Conservation (phyloP, 768 basidiomycete species). For the Pulveroboletus sp. region DNA sequence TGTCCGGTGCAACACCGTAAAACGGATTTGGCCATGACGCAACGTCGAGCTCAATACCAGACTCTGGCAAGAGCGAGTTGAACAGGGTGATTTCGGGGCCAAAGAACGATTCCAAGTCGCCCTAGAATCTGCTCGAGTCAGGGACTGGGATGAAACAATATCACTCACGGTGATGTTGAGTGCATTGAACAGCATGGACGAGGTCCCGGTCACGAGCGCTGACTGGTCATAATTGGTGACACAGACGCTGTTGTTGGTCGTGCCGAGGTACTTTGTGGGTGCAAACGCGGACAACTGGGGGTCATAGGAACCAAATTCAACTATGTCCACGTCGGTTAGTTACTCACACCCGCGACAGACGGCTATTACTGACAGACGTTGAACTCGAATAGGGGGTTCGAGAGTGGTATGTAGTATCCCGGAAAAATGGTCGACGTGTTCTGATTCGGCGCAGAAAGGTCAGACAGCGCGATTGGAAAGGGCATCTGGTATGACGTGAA, state of each 20-base stretch:
- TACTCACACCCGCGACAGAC: background rate
- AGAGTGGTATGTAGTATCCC: constrained; percentile 28
- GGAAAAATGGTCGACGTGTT: constrained; percentile 20
- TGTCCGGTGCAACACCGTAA: constrained; percentile 31
- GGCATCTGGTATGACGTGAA: constrained; percentile 36
- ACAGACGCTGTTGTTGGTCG: constrained; percentile 30
- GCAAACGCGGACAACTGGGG: constrained; percentile 45
- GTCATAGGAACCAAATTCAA: constrained; percentile 42
- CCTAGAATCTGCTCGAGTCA: constrained; percentile 4
- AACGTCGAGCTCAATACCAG: constrained; percentile 26
- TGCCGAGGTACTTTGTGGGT: constrained; percentile 44
- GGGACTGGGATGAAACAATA: background rate
- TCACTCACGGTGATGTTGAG: constrained; percentile 27
- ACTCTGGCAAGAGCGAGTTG: constrained; percentile 22
- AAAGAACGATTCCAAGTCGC: constrained; percentile 5
- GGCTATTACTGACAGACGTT: constrained; percentile 28
- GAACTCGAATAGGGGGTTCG: constrained; percentile 35
- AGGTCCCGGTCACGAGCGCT: constrained; percentile 38
- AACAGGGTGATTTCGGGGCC: constrained; percentile 18
- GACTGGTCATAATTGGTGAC: constrained; percentile 36
- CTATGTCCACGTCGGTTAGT: constrained; percentile 18
- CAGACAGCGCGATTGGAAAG: constrained; percentile 37
- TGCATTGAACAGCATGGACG: constrained; percentile 35
- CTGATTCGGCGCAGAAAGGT: constrained; percentile 24
- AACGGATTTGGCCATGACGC: constrained; percentile 39